Evolutionary conservation across 305 asterid species (phyloP).

Genomic region (Solanum hybrid): DNA sequence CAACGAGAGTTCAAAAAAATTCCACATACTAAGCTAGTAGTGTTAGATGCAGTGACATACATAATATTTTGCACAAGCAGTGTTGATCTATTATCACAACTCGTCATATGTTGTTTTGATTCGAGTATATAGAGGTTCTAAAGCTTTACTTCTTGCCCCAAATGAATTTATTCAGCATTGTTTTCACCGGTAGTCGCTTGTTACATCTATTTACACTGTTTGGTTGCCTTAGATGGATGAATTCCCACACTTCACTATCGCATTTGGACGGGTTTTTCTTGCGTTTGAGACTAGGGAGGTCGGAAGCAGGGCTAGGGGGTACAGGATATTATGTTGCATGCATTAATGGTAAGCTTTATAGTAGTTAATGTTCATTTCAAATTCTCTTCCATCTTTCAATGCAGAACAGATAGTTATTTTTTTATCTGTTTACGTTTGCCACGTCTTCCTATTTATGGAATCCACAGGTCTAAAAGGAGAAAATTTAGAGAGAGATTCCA

Average conservation of each 20-base stretch:
- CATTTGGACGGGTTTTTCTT: constrained; percentile 56
- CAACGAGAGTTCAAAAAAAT: not conserved
- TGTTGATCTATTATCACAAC: not conserved
- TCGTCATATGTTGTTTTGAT: not conserved
- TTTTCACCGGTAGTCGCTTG: not conserved
- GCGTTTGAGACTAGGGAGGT: constrained; percentile 52
- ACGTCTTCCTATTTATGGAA: not conserved
- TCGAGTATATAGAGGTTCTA: not conserved
- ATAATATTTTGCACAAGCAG: not conserved
- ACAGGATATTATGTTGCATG: constrained; percentile 64
- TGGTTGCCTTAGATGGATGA: constrained; percentile 41
- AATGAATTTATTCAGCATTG: not conserved
- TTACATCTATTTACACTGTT: not conserved
- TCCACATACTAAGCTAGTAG: not conserved
- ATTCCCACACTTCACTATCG: constrained; percentile 26
- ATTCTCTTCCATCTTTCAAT: not conserved
- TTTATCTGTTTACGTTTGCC: not conserved
- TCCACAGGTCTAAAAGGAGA: constrained; percentile 27
- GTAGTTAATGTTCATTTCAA: not conserved
- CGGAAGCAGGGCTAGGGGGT: constrained; percentile 44
- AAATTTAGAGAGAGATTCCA: constrained; percentile 15
- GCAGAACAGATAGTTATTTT: not conserved
- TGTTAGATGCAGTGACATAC: not conserved
- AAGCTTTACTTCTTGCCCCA: not conserved
- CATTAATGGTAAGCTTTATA: constrained; percentile 37